Evolutionary conservation across 768 basidiomycete species (phyloP).

Genomic region (Kondoa subrosea): DNA sequence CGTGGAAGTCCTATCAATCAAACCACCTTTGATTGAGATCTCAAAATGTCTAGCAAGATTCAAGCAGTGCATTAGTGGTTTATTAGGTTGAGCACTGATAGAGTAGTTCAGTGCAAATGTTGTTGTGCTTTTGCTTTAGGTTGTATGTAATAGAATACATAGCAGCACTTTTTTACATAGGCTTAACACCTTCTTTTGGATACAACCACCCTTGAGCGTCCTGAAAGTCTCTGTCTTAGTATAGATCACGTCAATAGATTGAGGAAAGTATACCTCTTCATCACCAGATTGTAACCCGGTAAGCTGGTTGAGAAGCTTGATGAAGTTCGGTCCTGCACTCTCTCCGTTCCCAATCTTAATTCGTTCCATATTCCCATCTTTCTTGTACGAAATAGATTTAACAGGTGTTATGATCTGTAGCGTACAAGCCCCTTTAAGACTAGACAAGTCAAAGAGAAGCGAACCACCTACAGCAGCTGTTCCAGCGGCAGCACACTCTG

Average conservation of each 20-base stretch:
- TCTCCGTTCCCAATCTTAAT: constrained; percentile 26
- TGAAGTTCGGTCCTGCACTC: constrained; percentile 23
- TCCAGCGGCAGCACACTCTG: constrained; percentile 26
- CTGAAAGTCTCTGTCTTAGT: background rate
- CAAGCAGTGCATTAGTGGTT: background rate
- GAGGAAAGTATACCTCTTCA: background rate
- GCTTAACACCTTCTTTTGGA: constrained; percentile 23
- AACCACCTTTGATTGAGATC: background rate
- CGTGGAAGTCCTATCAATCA: background rate
- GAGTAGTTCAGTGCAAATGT: background rate
- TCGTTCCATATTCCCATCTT: constrained; percentile 16
- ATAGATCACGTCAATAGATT: background rate
- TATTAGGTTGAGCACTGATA: too few species aligned
- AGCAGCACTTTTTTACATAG: background rate
- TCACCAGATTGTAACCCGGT: constrained; percentile 27
- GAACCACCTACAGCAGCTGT: constrained; percentile 29
- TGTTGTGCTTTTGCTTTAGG: background rate
- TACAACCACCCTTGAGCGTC: constrained; percentile 20
- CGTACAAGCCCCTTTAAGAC: too few species aligned
- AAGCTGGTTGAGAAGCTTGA: constrained; percentile 23
- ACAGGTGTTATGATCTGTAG: constrained; percentile 28
- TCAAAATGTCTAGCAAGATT: background rate
- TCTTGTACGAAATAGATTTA: constrained; percentile 25
- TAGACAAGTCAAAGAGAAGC: too few species aligned
- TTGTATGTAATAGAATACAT: background rate